Evolutionary conservation across 2,329 filamentous ascomycete species (phyloP).

Genomic region (Sporothrix humicola): DNA sequence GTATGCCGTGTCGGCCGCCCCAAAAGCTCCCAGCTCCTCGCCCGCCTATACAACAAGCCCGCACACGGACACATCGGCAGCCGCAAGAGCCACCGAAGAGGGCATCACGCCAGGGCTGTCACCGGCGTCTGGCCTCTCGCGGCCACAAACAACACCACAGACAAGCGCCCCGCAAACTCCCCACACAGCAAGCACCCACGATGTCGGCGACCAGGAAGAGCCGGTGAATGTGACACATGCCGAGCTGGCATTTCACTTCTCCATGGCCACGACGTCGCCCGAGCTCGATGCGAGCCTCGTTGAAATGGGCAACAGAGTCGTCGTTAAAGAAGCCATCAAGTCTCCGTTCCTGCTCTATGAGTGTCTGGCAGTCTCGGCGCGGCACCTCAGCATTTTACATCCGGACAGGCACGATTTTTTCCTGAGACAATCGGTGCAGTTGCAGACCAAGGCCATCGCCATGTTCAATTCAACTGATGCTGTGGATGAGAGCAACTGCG

Average conservation of each 20-base stretch:
- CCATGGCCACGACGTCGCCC: conserved; percentile 33
- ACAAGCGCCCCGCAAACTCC: conserved; percentile 28
- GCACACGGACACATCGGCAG: conserved; percentile 29
- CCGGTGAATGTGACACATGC: conserved; percentile 42
- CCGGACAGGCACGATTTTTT: conserved; percentile 41
- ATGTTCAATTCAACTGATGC: conserved; percentile 46
- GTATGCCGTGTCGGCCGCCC: not conserved
- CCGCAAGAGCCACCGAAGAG: conserved; percentile 1
- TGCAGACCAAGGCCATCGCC: conserved; percentile 53
- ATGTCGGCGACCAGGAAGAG: conserved; percentile 24
- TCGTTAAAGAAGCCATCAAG: conserved; percentile 38
- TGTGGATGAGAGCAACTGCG: conserved; percentile 36
- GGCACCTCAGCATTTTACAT: conserved; percentile 46
- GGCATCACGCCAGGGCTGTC: conserved; percentile 20
- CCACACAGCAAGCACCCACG: conserved; percentile 23
- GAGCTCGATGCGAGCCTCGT: conserved; percentile 35
- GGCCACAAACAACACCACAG: conserved; percentile 24
- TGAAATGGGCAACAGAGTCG: conserved; percentile 33
- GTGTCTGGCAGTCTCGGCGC: conserved; percentile 47
- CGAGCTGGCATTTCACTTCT: conserved; percentile 42
- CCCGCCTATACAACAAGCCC: conserved; percentile 27
- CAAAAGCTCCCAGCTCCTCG: conserved; percentile 27
- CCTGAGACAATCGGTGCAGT: conserved; percentile 50
- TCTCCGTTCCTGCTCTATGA: conserved; percentile 50
- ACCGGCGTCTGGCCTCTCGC: conserved; percentile 22